A percentile compares a stretch with the other conserved stretches of the same genome.
Evolutionary conservation across 192 early-diverging fungal genomes (phyloP).

Genomic region (Geosiphon pyriformis): DNA sequence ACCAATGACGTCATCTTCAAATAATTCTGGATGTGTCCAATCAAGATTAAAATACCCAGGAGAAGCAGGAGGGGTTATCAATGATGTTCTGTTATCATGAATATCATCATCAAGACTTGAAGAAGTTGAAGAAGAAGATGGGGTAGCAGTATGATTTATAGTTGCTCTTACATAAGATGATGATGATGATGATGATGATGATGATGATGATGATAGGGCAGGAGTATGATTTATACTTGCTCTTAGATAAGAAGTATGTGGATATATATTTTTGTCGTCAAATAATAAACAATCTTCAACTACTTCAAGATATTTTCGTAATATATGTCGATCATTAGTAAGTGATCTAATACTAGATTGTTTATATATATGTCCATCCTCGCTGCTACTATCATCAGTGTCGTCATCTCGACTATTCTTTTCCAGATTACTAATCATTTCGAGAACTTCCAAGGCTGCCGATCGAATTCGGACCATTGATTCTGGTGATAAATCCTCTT

Average conservation of each 20-base stretch:
- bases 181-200: background rate
- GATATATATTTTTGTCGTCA: slow-evolving; percentile 15
- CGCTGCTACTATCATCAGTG: slow-evolving; percentile 28
- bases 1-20: slow-evolving; percentile 29
- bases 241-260: slow-evolving; percentile 17
- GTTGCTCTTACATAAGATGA: no score
- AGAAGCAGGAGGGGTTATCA: slow-evolving; percentile 2
- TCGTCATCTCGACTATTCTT: slow-evolving; percentile 34
- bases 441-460: slow-evolving; percentile 39
- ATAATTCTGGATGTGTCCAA: slow-evolving; percentile 31
- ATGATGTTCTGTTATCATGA: background rate
- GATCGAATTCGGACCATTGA: slow-evolving; percentile 39
- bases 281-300: slow-evolving; percentile 40
- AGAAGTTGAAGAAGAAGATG: background rate
- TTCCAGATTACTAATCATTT: slow-evolving; percentile 47
- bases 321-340: slow-evolving; percentile 38
- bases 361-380: slow-evolving; percentile 47
- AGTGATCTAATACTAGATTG: slow-evolving; percentile 37
- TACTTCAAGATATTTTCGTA: slow-evolving; percentile 40
- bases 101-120: background rate
- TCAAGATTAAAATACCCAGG: slow-evolving; percentile 17
- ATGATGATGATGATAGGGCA: background rate
- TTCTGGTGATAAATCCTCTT: slow-evolving; percentile 35
- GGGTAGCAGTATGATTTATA: background rate
- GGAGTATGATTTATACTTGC: background rate